Evolutionary conservation across 2,329 filamentous ascomycete species (phyloP), one percentile per base, ranked within the genome.

Genomic region (Cordyceps pruinosa): DNA sequence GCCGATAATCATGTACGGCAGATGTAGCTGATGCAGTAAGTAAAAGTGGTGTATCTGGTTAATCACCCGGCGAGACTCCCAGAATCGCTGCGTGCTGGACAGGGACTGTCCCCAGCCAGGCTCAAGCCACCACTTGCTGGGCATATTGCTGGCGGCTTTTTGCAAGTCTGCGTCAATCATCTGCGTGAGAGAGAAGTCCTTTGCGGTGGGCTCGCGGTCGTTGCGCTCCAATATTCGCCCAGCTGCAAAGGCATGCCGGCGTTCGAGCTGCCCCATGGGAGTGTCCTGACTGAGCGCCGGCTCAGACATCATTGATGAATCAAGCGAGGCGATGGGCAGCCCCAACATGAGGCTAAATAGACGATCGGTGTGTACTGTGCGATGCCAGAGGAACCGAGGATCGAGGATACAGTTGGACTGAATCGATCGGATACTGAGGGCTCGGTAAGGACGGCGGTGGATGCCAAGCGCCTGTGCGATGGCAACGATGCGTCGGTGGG

Each of bases 401-500:
- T 63, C 47, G 15, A 49, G n/a, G 19, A 49, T 49, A 32, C 47
- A 49, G 47, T 26, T 17, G 49, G 19, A 12, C 51, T 57, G 59
- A 47, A 52, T 52, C 23, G n/a, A 60, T 9, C 55, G 34, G 1
- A 44, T 35, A 6, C 44, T 59, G 15, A 56, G 35, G 5, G 42
- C 19, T 39, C 44, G 59, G 19, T 48, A 44, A n/a, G 44, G 49
- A 6, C 44, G 35, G 12, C 56, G 53, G 47, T 66, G 61, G 4
- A 65, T 39, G 15, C 64, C 59, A 58, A 64, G 61, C 45, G 78
- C 71, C 63, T 80, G 77, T 0, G 74, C 77, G 12, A 81, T 66
- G 39, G 71, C 71, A 37, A 82, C 65, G 5, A 75, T 75, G n/a
- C 78, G 70, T 1, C 80, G 74, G 50, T 72, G 72, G 17, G 68